phyloP scores from a whole-genome alignment of 345 rosid species.

The Mangifera indica region DNA sequence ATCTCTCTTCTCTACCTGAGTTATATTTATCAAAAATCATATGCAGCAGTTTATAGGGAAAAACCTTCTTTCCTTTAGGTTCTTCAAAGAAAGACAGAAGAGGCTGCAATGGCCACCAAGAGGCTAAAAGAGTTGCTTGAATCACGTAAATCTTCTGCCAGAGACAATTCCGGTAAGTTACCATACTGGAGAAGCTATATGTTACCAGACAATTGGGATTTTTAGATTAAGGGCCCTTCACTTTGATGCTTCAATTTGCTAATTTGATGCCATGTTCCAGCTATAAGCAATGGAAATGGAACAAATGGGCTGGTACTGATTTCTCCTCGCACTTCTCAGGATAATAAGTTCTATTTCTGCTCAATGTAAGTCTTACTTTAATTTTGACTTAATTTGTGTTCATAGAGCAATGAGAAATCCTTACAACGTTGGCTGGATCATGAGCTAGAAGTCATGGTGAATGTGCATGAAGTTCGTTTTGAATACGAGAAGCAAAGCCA shows the following conservation, averaged over 20 bases:
- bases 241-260: conserved; percentile 28
- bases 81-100: conserved; percentile 98
- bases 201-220: conserved; percentile 6
- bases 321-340: conserved; percentile 9
- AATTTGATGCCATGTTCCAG: conserved; percentile 47
- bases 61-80: conserved; percentile 52
- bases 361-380: conserved; percentile 11
- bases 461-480: conserved; percentile 96
- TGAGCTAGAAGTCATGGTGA: conserved; percentile 98
- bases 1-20: not conserved
- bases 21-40: conserved; percentile 10
- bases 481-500: conserved; percentile 98
- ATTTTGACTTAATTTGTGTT: conserved; percentile 14
- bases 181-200: conserved; percentile 10
- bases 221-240: not conserved
- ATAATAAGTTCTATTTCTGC: not conserved
- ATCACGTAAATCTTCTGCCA: conserved; percentile 86
- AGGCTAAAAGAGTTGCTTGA: conserved; percentile 94
- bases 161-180: conserved; percentile 68
- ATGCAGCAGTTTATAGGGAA: conserved; percentile 14
- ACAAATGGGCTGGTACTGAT: conserved; percentile 73
- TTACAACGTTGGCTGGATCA: conserved; percentile 94
- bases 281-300: conserved; percentile 66
- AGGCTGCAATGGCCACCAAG: conserved; percentile 98
- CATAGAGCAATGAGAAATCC: conserved; percentile 84